A percentile compares a stretch with the other conserved stretches of the same genome.
phyloP scores from a whole-genome alignment of 441 rosid species.

The Croton laevigatus region DNA sequence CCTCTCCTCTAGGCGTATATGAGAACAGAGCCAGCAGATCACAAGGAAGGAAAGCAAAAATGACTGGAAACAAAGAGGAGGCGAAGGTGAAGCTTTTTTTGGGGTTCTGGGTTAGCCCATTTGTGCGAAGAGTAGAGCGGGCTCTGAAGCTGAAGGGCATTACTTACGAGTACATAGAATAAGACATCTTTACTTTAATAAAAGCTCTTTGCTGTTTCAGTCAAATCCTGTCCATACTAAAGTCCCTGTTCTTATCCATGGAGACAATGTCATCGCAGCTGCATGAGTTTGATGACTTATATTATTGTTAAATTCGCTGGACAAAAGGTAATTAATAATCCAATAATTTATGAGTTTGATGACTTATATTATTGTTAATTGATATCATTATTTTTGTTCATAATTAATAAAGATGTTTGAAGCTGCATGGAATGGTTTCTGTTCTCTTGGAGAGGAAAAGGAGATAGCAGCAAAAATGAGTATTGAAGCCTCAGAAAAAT shows the following conservation, averaged over 20 bases:
- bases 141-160: slow-evolving; percentile 38
- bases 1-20: too few species aligned
- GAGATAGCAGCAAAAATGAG: slow-evolving; percentile 21
- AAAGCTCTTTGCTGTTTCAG: slow-evolving; percentile 30
- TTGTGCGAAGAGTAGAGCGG: slow-evolving; percentile 27
- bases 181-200: slow-evolving; percentile 30
- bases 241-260: slow-evolving; percentile 37
- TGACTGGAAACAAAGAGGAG: slow-evolving; percentile 19
- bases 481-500: slow-evolving; percentile 26
- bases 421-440: slow-evolving; percentile 26
- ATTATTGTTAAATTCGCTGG: slow-evolving; percentile 30
- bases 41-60: not conserved
- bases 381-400: not conserved
- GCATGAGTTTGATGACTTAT: slow-evolving; percentile 34
- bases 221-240: slow-evolving; percentile 28
- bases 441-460: slow-evolving; percentile 29
- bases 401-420: slow-evolving; percentile 15
- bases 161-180: slow-evolving; percentile 32
- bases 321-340: slow-evolving; percentile 24
- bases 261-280: slow-evolving; percentile 15
- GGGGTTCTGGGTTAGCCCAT: slow-evolving; percentile 40
- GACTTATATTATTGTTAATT: not conserved
- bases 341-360: too few species aligned
- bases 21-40: too few species aligned
- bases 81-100: slow-evolving; percentile 31